A percentile compares a stretch with the other conserved stretches of the same genome.
Conservation (phyloP, 805 yeast genomes). For the Saccharomyces mikatae region DNA sequence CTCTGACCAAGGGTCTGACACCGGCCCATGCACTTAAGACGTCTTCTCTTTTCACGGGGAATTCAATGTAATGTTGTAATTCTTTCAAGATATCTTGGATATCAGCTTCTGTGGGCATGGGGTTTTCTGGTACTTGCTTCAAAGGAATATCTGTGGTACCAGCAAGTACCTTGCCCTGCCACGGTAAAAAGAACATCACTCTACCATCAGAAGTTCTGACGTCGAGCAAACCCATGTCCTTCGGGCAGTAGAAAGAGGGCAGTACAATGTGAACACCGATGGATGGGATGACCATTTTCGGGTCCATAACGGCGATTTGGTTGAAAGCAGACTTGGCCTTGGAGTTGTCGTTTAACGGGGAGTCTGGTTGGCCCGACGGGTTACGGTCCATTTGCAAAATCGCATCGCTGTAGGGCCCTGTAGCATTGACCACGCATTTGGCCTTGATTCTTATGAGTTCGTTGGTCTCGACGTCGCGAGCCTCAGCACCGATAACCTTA, state of each 20-base stretch:
- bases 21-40: conserved; percentile 96
- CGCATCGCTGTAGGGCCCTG: conserved; percentile 87
- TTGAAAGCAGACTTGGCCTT: conserved; percentile 14
- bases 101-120: conserved; percentile 81
- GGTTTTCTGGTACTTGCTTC: conserved; percentile 60
- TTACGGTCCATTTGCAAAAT: conserved; percentile 80
- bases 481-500: conserved; percentile 67
- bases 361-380: conserved; percentile 39
- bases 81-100: conserved; percentile 81
- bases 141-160: conserved; percentile 94
- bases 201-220: conserved; percentile 92
- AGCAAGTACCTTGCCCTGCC: conserved; percentile 95
- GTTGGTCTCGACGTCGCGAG: conserved; percentile 63
- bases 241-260: conserved; percentile 88
- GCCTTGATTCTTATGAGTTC: conserved; percentile 54
- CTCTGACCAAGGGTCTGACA: conserved; percentile 87
- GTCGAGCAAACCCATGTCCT: conserved; percentile 79
- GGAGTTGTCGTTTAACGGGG: not conserved
- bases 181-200: conserved; percentile 93
- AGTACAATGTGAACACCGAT: conserved; percentile 88
- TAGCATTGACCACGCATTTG: conserved; percentile 78
- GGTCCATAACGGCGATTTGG: conserved; percentile 33
- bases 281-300: conserved; percentile 86
- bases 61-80: conserved; percentile 79
- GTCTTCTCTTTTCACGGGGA: conserved; percentile 83